These are phyloP conservation scores for Achaetomium macrosporum DNA, from an alignment of 2,329 filamentous ascomycete genomes.

Conservation along the genomic window DNA sequence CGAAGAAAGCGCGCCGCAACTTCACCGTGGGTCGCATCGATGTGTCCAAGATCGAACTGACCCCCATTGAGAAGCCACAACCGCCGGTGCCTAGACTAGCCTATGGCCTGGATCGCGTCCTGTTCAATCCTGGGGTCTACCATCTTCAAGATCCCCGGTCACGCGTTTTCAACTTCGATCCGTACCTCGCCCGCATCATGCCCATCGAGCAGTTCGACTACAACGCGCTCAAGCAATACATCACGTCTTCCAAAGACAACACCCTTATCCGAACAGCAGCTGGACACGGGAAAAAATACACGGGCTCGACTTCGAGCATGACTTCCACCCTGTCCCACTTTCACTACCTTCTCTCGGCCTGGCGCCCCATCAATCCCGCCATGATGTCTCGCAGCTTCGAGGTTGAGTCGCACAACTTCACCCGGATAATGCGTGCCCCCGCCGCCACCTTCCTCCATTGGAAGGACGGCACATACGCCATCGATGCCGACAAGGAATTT, in stretches of 20 bases:
- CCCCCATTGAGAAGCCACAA: slow-evolving; percentile 31
- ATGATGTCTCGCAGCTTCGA: slow-evolving; percentile 64
- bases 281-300: slow-evolving; percentile 67
- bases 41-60: slow-evolving; percentile 25
- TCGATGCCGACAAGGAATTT: slow-evolving; percentile 92
- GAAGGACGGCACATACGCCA: slow-evolving; percentile 82
- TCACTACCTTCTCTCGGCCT: slow-evolving; percentile 82
- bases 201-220: slow-evolving; percentile 91
- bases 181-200: slow-evolving; percentile 90
- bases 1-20: neutral
- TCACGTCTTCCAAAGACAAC: slow-evolving; percentile 82
- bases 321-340: slow-evolving; percentile 82
- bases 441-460: slow-evolving; percentile 75
- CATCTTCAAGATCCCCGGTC: slow-evolving; percentile 83
- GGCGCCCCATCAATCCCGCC: slow-evolving; percentile 64
- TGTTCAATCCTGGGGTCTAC: slow-evolving; percentile 94
- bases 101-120: slow-evolving; percentile 77
- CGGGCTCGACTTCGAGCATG: slow-evolving; percentile 97
- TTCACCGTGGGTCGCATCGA: slow-evolving; percentile 20
- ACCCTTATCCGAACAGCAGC: slow-evolving; percentile 64
- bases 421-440: slow-evolving; percentile 64
- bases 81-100: slow-evolving; percentile 54
- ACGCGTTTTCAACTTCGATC: slow-evolving; percentile 92
- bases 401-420: slow-evolving; percentile 60
- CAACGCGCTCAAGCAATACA: slow-evolving; percentile 74